These are phyloP conservation scores for Solanum virginianum DNA, from an alignment of 257 asterid genomes.

Conservation along the genomic window DNA sequence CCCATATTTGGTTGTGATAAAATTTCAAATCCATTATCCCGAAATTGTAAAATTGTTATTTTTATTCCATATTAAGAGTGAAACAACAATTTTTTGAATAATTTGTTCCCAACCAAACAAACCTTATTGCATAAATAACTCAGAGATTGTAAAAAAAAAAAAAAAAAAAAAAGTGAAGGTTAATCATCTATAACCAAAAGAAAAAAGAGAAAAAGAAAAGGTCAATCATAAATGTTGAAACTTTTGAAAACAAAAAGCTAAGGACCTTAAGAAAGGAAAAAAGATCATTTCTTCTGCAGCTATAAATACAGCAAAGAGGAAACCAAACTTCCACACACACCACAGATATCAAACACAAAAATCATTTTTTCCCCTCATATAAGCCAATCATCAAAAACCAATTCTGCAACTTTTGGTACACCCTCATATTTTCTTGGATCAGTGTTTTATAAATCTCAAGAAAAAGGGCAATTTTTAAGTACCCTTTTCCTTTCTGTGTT, in stretches of 20 bases:
- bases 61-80: no score
- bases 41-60: no score
- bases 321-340: neutral
- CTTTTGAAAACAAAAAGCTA: neutral
- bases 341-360: neutral
- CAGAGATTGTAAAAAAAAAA: neutral
- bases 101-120: no score
- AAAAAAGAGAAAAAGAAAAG: conserved; percentile 2
- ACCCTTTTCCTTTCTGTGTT: conserved; percentile 2
- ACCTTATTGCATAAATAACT: neutral
- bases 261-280: neutral
- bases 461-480: neutral
- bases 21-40: no score
- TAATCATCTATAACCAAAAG: neutral
- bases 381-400: neutral
- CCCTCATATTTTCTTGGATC: conserved; percentile 8
- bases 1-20: no score
- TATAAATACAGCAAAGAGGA: conserved; percentile 34
- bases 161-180: neutral
- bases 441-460: neutral
- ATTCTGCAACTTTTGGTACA: neutral
- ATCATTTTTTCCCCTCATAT: neutral
- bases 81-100: no score
- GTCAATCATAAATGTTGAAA: conserved; percentile 28
- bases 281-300: conserved; percentile 6